These are phyloP conservation scores for Raddia guianensis DNA, from an alignment of 176 grass and related monocot genomes.

Conservation along the genomic window DNA sequence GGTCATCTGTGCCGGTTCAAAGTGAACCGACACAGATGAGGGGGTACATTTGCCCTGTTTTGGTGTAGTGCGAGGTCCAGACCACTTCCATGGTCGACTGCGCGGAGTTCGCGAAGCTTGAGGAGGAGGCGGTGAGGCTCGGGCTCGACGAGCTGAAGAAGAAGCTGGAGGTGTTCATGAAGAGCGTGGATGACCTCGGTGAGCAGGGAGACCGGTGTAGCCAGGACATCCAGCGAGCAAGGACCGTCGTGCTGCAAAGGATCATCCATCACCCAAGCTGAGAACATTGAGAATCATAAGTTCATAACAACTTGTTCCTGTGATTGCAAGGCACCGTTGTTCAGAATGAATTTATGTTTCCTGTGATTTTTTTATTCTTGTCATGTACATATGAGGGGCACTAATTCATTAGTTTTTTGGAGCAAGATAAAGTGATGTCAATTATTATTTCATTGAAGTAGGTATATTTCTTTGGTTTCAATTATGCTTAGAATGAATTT, in stretches of 20 bases:
- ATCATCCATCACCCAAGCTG: constrained; percentile 62
- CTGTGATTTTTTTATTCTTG: not conserved
- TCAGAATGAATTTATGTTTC: not conserved
- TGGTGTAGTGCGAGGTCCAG: too few relatives aligned
- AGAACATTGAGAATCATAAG: not conserved
- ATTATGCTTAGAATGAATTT: not conserved
- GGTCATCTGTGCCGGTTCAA: too few relatives aligned
- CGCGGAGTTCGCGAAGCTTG: constrained; percentile 37
- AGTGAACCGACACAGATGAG: too few relatives aligned
- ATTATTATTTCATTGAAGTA: not conserved
- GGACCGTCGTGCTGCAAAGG: constrained; percentile 58
- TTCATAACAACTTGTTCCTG: not conserved
- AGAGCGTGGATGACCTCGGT: constrained; percentile 55
- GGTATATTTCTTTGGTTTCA: not conserved
- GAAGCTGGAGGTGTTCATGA: constrained; percentile 61
- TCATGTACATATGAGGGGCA: constrained; percentile 10
- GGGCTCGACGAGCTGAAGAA: constrained; percentile 52
- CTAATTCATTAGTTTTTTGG: not conserved
- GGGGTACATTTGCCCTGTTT: too few relatives aligned
- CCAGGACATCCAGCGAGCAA: constrained; percentile 50
- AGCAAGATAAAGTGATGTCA: not conserved
- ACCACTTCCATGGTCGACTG: constrained; percentile 35
- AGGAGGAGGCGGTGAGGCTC: constrained; percentile 50
- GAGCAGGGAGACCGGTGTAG: constrained; percentile 58
- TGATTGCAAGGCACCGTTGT: not conserved